These are phyloP conservation scores for Boletellus ananiceps DNA, from an alignment of 768 basidiomycete species.

Conservation along the genomic window DNA sequence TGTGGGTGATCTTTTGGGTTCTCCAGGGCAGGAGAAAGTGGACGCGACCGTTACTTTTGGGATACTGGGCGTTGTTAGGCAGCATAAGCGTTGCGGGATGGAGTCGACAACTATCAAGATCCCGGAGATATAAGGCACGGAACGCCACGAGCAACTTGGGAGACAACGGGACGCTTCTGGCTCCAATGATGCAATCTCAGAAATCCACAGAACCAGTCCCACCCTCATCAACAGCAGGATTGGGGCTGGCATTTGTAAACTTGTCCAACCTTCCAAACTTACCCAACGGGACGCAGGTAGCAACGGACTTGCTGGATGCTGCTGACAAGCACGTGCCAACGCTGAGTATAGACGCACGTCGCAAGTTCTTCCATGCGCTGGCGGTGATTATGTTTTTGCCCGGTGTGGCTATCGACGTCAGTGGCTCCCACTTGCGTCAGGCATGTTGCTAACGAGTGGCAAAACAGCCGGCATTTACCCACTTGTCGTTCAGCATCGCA, in stretches of 20 bases:
- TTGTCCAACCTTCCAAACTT: constrained; percentile 48
- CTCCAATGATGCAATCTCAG: constrained; percentile 21
- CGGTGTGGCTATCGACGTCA: constrained; percentile 86
- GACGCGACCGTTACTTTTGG: constrained; percentile 72
- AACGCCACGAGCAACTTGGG: constrained; percentile 31
- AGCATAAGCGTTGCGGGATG: constrained; percentile 89
- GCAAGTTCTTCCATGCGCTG: constrained; percentile 96
- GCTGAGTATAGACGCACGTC: constrained; percentile 81
- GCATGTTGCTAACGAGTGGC: constrained; percentile 12
- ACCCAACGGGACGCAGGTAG: constrained; percentile 58
- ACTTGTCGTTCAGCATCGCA: constrained; percentile 90
- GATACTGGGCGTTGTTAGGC: constrained; percentile 81
- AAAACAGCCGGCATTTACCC: constrained; percentile 88
- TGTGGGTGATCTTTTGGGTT: constrained; percentile 78
- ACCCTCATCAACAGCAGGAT: constrained; percentile 19
- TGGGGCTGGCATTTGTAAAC: constrained; percentile 37
- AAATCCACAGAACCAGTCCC: constrained; percentile 15
- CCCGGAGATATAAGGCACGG: constrained; percentile 60
- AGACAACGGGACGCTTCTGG: constrained; percentile 33
- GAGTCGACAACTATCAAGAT: constrained; percentile 84
- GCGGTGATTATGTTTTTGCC: constrained; percentile 97
- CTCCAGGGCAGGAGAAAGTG: constrained; percentile 72
- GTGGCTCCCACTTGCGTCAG: constrained; percentile 30
- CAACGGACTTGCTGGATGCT: constrained; percentile 67
- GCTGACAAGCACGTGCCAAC: constrained; percentile 90